phyloP scores from a whole-genome alignment of 306 rosid genomes.

The Alnus glutinosa region DNA sequence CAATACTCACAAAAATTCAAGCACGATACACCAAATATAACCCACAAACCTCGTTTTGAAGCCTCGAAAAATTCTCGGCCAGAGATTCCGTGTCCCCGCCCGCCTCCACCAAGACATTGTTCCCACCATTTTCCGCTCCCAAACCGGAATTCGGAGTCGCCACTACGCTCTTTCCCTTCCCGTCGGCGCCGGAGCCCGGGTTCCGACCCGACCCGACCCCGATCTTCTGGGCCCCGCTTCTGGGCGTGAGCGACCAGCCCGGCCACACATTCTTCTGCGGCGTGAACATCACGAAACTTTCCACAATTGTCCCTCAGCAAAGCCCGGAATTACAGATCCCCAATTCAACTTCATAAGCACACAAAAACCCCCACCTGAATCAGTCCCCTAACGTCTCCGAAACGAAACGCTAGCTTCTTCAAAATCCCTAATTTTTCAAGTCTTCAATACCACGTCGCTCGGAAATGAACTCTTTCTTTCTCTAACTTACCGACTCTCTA shows the following conservation, averaged over 20 bases:
- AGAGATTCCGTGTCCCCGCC: conserved; percentile 46
- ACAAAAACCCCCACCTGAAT: conserved; percentile 7
- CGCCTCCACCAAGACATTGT: conserved; percentile 31
- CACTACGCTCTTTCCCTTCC: conserved; percentile 50
- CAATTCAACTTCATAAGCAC: conserved; percentile 50
- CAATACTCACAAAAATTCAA: background rate
- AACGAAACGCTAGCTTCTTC: background rate
- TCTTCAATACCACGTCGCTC: background rate
- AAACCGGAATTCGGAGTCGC: conserved; percentile 39
- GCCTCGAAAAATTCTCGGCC: conserved; percentile 50
- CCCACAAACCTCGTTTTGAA: conserved; percentile 79
- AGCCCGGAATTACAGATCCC: conserved; percentile 32
- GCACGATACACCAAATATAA: background rate
- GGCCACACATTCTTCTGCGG: conserved; percentile 69
- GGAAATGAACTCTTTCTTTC: background rate
- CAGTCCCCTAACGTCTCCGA: conserved; percentile 18
- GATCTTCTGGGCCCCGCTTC: conserved; percentile 43
- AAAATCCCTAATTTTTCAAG: conserved; percentile 10
- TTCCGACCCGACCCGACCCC: conserved; percentile 54
- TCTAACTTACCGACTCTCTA: background rate
- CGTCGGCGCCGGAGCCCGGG: conserved; percentile 41
- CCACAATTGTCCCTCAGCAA: conserved; percentile 18
- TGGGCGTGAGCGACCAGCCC: conserved; percentile 60
- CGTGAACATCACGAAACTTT: conserved; percentile 63
- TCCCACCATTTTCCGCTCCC: conserved; percentile 64